Percentiles rank a stretch among this genome's conserved stretches.
These are phyloP conservation scores for Neonectria hederae DNA, from an alignment of 2,329 filamentous ascomycete genomes.

Conservation along the genomic window DNA sequence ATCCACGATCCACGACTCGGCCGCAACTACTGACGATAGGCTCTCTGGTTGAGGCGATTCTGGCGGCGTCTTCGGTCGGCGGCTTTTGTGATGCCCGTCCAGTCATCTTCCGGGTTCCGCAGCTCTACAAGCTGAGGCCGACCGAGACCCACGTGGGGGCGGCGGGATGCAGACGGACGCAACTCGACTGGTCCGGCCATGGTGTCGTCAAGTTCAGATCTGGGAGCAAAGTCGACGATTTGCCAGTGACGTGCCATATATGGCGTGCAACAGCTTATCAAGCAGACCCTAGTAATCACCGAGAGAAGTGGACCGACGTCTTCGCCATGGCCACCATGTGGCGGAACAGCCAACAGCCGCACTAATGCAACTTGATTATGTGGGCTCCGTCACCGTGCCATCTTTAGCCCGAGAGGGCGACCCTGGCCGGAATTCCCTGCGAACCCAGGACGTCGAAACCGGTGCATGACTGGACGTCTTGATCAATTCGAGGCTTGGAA, in stretches of 20 bases:
- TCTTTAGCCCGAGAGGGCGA: not conserved
- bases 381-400: conserved; percentile 7
- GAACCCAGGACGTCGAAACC: not conserved
- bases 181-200: conserved; percentile 4
- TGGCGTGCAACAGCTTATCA: conserved; percentile 14
- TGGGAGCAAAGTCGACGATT: not conserved
- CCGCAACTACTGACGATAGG: conserved; percentile 32
- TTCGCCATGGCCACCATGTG: conserved; percentile 4
- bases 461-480: not conserved
- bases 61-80: conserved; percentile 36
- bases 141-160: conserved; percentile 9
- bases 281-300: not conserved
- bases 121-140: conserved; percentile 30
- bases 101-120: conserved; percentile 34
- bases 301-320: conserved; percentile 2
- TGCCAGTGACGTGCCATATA: conserved; percentile 5
- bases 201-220: conserved; percentile 1
- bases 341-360: conserved; percentile 5
- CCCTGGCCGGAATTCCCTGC: not conserved
- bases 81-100: conserved; percentile 37
- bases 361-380: conserved; percentile 41
- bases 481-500: not conserved
- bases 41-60: conserved; percentile 39
- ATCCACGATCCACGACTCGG: not conserved
- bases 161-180: not conserved